A percentile compares a stretch with the other conserved stretches of the same genome.
Evolutionary conservation across 1,139 yeast species (phyloP).

Genomic region (Lodderomyces parapsilosis): DNA sequence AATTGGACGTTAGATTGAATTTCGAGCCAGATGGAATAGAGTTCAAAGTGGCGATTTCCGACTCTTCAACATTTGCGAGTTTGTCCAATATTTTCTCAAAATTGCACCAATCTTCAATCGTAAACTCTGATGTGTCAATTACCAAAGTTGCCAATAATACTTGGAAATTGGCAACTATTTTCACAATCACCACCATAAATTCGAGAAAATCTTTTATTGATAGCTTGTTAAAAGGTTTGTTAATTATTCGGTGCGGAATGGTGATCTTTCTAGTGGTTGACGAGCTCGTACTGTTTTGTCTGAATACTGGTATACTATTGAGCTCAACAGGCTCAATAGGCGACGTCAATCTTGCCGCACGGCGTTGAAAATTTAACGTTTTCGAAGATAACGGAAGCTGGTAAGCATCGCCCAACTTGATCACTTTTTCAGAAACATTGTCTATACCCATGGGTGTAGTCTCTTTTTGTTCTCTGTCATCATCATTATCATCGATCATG

Average conservation of each 20-base stretch:
- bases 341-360: constrained; percentile 16
- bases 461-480: constrained; percentile 4
- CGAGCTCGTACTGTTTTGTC: constrained; percentile 9
- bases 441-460: constrained; percentile 3
- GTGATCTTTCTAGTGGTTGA: constrained; percentile 24
- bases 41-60: not conserved
- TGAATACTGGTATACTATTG: constrained; percentile 14
- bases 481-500: constrained; percentile 14
- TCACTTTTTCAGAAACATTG: constrained; percentile 25
- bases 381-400: constrained; percentile 44
- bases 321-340: constrained; percentile 14
- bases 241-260: constrained; percentile 44
- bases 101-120: constrained; percentile 14
- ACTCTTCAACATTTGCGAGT: constrained; percentile 1
- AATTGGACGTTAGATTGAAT: constrained; percentile 6
- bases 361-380: constrained; percentile 38
- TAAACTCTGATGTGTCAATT: constrained; percentile 6
- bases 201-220: constrained; percentile 38
- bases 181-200: constrained; percentile 38
- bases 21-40: not conserved
- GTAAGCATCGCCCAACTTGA: constrained; percentile 36
- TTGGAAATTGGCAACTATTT: constrained; percentile 38
- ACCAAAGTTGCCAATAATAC: constrained; percentile 21
- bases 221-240: constrained; percentile 41
- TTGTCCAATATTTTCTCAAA: constrained; percentile 10